A percentile compares a stretch with the other conserved stretches of the same genome.
phyloP scores from a whole-genome alignment of 352 stramenopile species.

The Pythium scleroteichum region DNA sequence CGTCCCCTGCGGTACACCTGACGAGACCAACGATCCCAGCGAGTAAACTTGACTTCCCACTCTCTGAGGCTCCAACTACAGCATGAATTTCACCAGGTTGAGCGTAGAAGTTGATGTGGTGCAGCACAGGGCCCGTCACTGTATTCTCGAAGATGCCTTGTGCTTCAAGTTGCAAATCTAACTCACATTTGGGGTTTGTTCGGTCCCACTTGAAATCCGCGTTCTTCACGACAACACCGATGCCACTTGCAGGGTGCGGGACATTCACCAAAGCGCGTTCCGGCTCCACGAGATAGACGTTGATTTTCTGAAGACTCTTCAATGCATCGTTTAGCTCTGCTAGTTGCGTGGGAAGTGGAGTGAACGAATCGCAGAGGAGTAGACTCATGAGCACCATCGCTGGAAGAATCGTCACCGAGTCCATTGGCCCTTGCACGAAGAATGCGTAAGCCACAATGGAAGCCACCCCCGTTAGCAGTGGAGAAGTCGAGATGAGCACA shows the following conservation, averaged over 20 bases:
- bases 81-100: slow-evolving; percentile 57
- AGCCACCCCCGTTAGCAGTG: slow-evolving; percentile 49
- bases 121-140: slow-evolving; percentile 36
- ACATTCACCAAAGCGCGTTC: not conserved
- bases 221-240: slow-evolving; percentile 49
- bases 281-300: slow-evolving; percentile 15
- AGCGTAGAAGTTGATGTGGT: slow-evolving; percentile 66
- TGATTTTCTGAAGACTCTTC: slow-evolving; percentile 41
- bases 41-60: slow-evolving; percentile 75
- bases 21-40: slow-evolving; percentile 60
- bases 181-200: slow-evolving; percentile 33
- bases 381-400: slow-evolving; percentile 9
- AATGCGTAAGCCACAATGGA: slow-evolving; percentile 57
- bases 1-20: slow-evolving; percentile 46
- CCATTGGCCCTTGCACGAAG: slow-evolving; percentile 13
- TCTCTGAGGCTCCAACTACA: slow-evolving; percentile 61
- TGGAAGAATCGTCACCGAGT: not conserved
- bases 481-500: slow-evolving; percentile 26
- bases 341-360: not conserved
- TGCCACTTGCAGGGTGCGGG: slow-evolving; percentile 25
- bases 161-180: slow-evolving; percentile 25
- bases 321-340: slow-evolving; percentile 9
- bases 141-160: slow-evolving; percentile 11
- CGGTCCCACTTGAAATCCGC: slow-evolving; percentile 77
- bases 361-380: slow-evolving; percentile 1